A percentile compares a stretch with the other conserved stretches of the same genome.
phyloP scores from a whole-genome alignment of 129 eudicot genomes.

The Tagetes patula region DNA sequence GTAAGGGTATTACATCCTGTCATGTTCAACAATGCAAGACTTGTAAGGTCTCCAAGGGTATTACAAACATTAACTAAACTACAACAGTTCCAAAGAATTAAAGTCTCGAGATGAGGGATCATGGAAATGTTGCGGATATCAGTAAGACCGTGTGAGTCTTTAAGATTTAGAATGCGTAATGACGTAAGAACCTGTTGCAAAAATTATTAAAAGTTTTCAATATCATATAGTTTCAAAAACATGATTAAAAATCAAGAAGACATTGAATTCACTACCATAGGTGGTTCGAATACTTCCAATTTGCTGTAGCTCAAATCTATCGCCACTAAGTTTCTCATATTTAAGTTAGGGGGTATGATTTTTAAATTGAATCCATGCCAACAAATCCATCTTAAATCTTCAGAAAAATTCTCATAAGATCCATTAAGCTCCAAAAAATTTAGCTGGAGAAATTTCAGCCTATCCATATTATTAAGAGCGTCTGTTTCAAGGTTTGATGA shows the following conservation, averaged over 20 bases:
- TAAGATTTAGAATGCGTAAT: slow-evolving; percentile 36
- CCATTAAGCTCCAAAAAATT: not conserved
- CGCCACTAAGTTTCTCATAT: slow-evolving; percentile 8
- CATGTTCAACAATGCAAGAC: slow-evolving; percentile 7
- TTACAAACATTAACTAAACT: slow-evolving; percentile 23
- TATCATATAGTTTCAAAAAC: not conserved
- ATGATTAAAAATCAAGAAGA: slow-evolving; percentile 8
- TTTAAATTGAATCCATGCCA: slow-evolving; percentile 14
- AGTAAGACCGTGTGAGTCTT: slow-evolving; percentile 14
- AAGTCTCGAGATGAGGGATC: slow-evolving; percentile 27
- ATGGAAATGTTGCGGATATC: slow-evolving; percentile 10
- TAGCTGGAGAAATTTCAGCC: slow-evolving; percentile 7
- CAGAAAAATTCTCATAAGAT: not conserved
- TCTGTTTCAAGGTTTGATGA: not conserved
- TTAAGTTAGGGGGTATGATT: slow-evolving; percentile 12
- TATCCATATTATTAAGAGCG: not conserved
- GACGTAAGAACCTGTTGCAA: slow-evolving; percentile 28
- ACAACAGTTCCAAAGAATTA: slow-evolving; percentile 25
- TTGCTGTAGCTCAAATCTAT: slow-evolving; percentile 20
- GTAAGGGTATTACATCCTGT: slow-evolving; percentile 14
- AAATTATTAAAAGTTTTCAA: not conserved
- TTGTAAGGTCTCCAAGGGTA: slow-evolving; percentile 15
- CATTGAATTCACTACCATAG: not conserved
- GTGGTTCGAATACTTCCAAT: slow-evolving; percentile 19
- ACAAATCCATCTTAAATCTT: slow-evolving; percentile 12